Base-by-base conservation (phyloP, 495 filamentous ascomycete genomes). In the Zalerion maritima region DNA sequence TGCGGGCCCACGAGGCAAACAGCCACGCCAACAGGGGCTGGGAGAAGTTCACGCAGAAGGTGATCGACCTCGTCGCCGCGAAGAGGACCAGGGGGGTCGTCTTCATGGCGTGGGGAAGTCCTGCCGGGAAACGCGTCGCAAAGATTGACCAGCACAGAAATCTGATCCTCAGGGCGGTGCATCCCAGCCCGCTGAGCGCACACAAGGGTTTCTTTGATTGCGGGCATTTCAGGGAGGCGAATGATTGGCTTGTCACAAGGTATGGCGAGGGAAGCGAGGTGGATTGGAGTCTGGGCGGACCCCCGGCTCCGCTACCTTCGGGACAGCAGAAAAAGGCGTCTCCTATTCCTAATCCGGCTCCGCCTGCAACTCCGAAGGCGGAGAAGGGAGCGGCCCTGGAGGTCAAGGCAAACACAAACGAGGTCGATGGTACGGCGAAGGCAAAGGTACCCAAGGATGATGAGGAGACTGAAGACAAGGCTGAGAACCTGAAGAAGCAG, bases 171-270 rank as follows among this genome's bases (percentile, higher is more conserved):
- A 70, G 78, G 58, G 77, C 72, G 39, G 82, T 81, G 30, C 89
- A 97, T 60, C 89, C 89, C 2, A 92, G 83, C 55, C 89, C 89
- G 24, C 48, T 92, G 35, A 86, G 79, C 53, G 89, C 89, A 2
- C 40, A 46, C 6, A 57, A 64, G 18, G 91, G 89, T 18, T 97
- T 82, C 58, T 85, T 89, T 42, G 68, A 75, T 28, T 87, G 83
- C 36, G 74, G 73, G 0, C 91, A 96, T 55, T 97, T 94, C 50
- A 74, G 64, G 40, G 72, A 74, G 54, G 76, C 81, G 32, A 96
- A 97, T 46, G 79, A 84, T 42, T 97, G 89, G 87, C 58, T 97
- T 18, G 60, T 62, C 30, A 41, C 58, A 36, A 56, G 75, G 29
- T 93, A 96, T 54, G 89, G 91, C 1, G 60, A 63, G 18, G 76